Evolutionary conservation across 805 yeast genomes (phyloP).

Genomic region (Pichia scutulata): DNA sequence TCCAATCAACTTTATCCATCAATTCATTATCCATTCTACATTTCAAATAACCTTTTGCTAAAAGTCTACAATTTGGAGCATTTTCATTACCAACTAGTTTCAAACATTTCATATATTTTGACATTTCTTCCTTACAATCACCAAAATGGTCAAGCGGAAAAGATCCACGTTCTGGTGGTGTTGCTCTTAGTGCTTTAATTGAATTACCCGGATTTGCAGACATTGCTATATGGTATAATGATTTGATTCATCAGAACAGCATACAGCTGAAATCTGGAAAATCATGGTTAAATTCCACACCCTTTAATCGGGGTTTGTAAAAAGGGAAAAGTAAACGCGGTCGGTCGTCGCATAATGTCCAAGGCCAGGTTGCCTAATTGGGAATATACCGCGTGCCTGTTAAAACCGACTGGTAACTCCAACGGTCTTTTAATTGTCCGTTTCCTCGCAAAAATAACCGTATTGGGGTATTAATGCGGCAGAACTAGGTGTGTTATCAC

Average conservation of each 20-base stretch:
- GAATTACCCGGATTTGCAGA: constrained; percentile 42
- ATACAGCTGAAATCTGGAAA: not conserved
- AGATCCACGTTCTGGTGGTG: constrained; percentile 95
- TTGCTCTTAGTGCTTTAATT: constrained; percentile 53
- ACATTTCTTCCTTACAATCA: constrained; percentile 75
- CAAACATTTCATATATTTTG: constrained; percentile 68
- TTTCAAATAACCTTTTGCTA: constrained; percentile 73
- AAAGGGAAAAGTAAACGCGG: not conserved
- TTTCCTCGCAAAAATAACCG: not conserved
- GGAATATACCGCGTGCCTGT: not conserved
- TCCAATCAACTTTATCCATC: constrained; percentile 32
- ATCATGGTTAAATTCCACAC: not conserved
- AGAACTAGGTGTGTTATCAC: not conserved
- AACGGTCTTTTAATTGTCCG: not conserved
- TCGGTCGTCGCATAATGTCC: not conserved
- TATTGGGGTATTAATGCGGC: not conserved
- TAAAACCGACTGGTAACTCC: too few species aligned
- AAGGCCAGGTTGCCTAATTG: not conserved
- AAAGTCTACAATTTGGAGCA: constrained; percentile 81
- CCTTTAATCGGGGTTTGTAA: not conserved
- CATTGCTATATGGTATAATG: constrained; percentile 14
- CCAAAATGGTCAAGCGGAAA: constrained; percentile 87
- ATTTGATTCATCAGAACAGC: not conserved
- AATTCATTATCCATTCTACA: constrained; percentile 79
- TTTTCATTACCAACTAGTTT: constrained; percentile 71